Percentiles rank a stretch among this genome's conserved stretches.
Evolutionary conservation across 306 rosid species (phyloP).

Genomic region (Crotalaria pallida): DNA sequence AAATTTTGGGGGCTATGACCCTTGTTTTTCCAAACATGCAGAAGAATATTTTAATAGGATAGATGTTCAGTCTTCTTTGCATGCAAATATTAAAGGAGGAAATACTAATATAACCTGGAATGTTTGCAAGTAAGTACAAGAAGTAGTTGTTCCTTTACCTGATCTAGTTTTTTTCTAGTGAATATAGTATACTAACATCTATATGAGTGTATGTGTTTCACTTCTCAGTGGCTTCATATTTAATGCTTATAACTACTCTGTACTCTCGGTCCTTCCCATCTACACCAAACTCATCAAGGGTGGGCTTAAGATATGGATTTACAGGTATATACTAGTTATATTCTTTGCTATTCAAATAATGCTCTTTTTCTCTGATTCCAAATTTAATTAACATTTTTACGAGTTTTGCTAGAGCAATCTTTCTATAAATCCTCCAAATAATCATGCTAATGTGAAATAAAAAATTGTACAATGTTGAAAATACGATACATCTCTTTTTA

Average conservation of each 20-base stretch:
- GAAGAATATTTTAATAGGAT: conserved; percentile 42
- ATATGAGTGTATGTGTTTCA: not conserved
- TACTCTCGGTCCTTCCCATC: conserved; percentile 43
- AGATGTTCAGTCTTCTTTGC: conserved; percentile 45
- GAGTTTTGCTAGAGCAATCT: too few species aligned
- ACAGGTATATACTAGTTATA: conserved; percentile 28
- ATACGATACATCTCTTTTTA: too few species aligned
- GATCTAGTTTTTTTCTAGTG: not conserved
- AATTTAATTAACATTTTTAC: too few species aligned
- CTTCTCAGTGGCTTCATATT: conserved; percentile 32
- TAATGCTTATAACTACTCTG: conserved; percentile 34
- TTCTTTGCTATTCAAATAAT: too few species aligned
- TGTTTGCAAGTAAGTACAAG: conserved; percentile 41
- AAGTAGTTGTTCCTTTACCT: not conserved
- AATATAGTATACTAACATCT: not conserved
- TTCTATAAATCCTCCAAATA: too few species aligned
- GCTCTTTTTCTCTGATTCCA: too few species aligned
- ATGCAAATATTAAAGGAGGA: conserved; percentile 22
- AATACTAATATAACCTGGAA: conserved; percentile 29
- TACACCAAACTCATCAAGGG: conserved; percentile 55
- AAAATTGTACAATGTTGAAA: too few species aligned
- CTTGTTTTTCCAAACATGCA: conserved; percentile 45
- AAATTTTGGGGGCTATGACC: conserved; percentile 52
- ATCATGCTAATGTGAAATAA: too few species aligned
- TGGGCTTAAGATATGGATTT: conserved; percentile 53